phyloP scores from a whole-genome alignment of 495 filamentous ascomycete species.

The Darksidea phi region DNA sequence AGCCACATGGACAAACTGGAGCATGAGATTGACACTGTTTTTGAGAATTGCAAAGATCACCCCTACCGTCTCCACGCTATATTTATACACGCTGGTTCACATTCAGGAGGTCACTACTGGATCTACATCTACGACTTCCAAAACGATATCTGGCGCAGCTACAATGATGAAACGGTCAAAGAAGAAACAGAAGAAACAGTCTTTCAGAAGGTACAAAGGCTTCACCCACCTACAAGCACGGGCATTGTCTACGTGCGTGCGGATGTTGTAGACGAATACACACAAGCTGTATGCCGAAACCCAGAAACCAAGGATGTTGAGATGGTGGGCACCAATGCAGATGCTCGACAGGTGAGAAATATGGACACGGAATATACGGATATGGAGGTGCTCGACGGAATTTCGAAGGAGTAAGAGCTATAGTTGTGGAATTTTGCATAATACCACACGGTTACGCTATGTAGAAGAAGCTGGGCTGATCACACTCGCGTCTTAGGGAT shows the following conservation, averaged over 20 bases:
- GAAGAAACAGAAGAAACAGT: slow-evolving; percentile 60
- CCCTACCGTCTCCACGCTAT: slow-evolving; percentile 87
- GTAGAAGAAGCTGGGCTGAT: neutral
- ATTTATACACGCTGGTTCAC: slow-evolving; percentile 74
- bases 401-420: slow-evolving; percentile 7
- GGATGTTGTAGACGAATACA: slow-evolving; percentile 57
- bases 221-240: slow-evolving; percentile 88
- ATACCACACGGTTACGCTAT: neutral
- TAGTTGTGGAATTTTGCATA: neutral
- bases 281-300: slow-evolving; percentile 59
- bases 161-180: slow-evolving; percentile 84
- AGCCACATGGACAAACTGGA: slow-evolving; percentile 52
- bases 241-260: slow-evolving; percentile 83
- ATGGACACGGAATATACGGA: neutral
- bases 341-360: no score
- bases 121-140: slow-evolving; percentile 93
- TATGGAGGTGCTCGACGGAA: slow-evolving; percentile 15
- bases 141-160: slow-evolving; percentile 79
- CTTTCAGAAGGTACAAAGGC: slow-evolving; percentile 51
- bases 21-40: slow-evolving; percentile 59
- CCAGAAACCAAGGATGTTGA: slow-evolving; percentile 14
- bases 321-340: slow-evolving; percentile 17
- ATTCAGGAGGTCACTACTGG: slow-evolving; percentile 83
- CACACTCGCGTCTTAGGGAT: no score
- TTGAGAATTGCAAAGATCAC: slow-evolving; percentile 56